Base-by-base conservation (phyloP, 106 monocot species). In the Dioscorea dumetorum region DNA sequence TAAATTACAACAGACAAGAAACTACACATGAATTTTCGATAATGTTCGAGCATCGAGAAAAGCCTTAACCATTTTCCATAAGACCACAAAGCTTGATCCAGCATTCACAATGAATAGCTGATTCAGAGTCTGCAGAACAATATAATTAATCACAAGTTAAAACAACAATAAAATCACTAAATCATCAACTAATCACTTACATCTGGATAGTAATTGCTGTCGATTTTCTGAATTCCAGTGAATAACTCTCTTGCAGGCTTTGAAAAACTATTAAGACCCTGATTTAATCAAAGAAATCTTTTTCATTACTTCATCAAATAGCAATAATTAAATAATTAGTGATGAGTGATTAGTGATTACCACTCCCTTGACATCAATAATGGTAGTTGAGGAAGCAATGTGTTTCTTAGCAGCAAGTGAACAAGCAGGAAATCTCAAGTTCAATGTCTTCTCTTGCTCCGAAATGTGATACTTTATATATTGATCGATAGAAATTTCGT, bases 161-260 rank as follows among this genome's bases (percentile, higher is more conserved):
- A 48, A 22, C 7, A 21, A 16, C 1, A 67, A 18, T 2, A 67
- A n/a, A 22, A 51, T 8, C 21, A 67, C 24, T 3, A 49, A 19
- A 4, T 23, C 48, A 48, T 21, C 23, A 15, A 23, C 28, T 28
- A 28, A 28, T 28, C 28, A n/a, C 68, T 51, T 66, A 85, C 88
- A 81, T 89, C 88, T 23, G 88, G 88, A 68, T 89, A 89, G 60
- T 89, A 85, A 74, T 82, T 82, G 76, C 82, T 82, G 50, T 89
- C 82, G 8, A 89, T 85, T 76, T 85, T 89, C 56, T 89, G 88
- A 69, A 89, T 79, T 64, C 82, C 82, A 50, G 34, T 17, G 48
- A 89, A 82, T 3, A 89, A 50, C 31, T 84, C 88, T 74, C 85
- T 74, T 23, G 84, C 88, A 57, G 79, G 73, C 68, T 85, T 89